Evolutionary conservation across 179 eudicot genomes (phyloP), one percentile per base, ranked within the genome.

Genomic region (Beta lomatogona): DNA sequence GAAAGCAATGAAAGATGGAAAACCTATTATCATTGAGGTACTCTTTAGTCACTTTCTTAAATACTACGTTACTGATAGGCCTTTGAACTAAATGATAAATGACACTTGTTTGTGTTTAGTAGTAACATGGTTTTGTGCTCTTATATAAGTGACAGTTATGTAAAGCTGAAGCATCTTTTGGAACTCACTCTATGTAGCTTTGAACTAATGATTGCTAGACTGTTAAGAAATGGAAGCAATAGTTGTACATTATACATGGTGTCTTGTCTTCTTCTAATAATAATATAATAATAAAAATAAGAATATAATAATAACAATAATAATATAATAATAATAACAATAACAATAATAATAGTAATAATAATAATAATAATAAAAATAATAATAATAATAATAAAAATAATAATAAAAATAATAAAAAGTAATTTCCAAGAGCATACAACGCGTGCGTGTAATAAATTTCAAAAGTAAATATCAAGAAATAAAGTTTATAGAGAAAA

Each of bases 1-100:
- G 93, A 96, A 96, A 86, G 99, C 99, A 76, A 94, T 96, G 96
- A 96, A 96, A 87, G 99, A 96, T 88, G 99, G 99, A 79, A 96
- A 96, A 65, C 99, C 99, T 61, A 93, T 96, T 74, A 96, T 96
- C 77, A 96, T 96, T 82, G 99, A 96, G 98, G 99, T 96, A 87
- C 14, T 36, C 61, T 73, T 61, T 3, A 65, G 16, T 15, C 44
- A 22, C 25, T 61, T n/a, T 12, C 6, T 57, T 48, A 10, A 41
- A 13, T 44, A 5, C 19, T 66, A 68, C 65, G 11, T 66, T 14
- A 15, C 28, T 46, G 55, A 3, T 31, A 7, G 55, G 65, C 60
- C 73, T 57, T 28, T 15, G 13, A 74, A 65, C 1, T 45, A 65
- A 22, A 12, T 18, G 19, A n/a, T 61, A 25, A 48, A 31, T 41